Conservation (phyloP, 345 rosid species). For the Pugionium cornutum region DNA sequence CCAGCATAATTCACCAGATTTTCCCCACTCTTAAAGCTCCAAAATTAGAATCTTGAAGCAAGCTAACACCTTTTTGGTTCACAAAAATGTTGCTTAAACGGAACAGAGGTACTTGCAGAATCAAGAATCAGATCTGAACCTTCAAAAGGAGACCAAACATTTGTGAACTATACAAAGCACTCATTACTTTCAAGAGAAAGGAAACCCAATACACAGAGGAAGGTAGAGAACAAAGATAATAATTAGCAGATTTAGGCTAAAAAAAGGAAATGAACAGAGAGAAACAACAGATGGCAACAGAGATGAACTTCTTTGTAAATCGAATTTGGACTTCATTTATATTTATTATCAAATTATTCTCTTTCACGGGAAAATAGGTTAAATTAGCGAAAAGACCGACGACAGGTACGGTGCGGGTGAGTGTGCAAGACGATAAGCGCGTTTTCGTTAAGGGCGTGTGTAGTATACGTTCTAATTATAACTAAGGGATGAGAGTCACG, state of each 20-base stretch:
- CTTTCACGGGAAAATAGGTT: conserved; percentile 39
- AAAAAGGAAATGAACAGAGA: conserved; percentile 28
- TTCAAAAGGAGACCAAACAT: conserved; percentile 38
- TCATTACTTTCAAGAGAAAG: conserved; percentile 22
- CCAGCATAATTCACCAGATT: conserved; percentile 58
- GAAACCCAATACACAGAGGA: background rate
- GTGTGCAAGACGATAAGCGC: conserved; percentile 36
- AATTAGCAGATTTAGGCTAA: conserved; percentile 45
- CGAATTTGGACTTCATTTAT: background rate
- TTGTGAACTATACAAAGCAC: conserved; percentile 1
- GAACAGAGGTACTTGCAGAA: conserved; percentile 22
- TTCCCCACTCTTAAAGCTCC: conserved; percentile 20
- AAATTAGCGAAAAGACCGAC: conserved; percentile 41
- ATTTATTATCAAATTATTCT: conserved; percentile 9
- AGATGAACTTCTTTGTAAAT: conserved; percentile 34
- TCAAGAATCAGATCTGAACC: conserved; percentile 40
- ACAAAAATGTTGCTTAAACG: conserved; percentile 33
- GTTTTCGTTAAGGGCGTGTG: conserved; percentile 20
- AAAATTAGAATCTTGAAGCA: conserved; percentile 35
- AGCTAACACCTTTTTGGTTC: conserved; percentile 17
- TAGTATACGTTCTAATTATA: background rate
- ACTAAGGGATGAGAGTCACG: background rate
- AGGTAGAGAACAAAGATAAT: conserved; percentile 31
- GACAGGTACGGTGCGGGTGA: conserved; percentile 36
- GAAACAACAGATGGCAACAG: conserved; percentile 21